phyloP scores from a whole-genome alignment of 129 eudicot species.

The Solidago caesia region DNA sequence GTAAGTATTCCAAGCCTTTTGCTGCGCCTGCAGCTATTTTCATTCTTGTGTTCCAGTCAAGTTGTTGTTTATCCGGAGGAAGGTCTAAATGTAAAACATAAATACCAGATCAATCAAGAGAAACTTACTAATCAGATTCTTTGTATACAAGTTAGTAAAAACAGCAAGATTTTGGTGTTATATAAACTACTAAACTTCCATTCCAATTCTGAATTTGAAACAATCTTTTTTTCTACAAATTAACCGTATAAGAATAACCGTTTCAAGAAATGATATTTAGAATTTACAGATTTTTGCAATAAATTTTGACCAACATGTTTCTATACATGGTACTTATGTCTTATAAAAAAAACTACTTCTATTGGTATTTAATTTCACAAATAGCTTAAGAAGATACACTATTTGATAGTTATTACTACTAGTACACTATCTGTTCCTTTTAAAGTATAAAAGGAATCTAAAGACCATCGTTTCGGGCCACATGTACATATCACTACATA shows the following conservation, averaged over 20 bases:
- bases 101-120: not conserved
- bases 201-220: not conserved
- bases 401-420: too few relatives aligned
- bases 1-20: constrained; percentile 78
- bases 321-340: not conserved
- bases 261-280: not conserved
- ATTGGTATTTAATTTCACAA: too few relatives aligned
- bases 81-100: constrained; percentile 42
- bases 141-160: not conserved
- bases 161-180: not conserved
- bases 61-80: constrained; percentile 58
- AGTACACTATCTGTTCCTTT: too few relatives aligned
- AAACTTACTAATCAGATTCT: not conserved
- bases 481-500: too few relatives aligned
- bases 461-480: too few relatives aligned
- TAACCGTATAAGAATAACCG: not conserved
- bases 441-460: too few relatives aligned
- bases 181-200: not conserved
- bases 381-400: too few relatives aligned
- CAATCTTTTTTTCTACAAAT: not conserved
- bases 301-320: not conserved
- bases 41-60: constrained; percentile 84
- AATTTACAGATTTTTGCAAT: not conserved
- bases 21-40: constrained; percentile 91
- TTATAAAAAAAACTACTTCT: too few relatives aligned